Conservation (phyloP, 2,329 filamentous ascomycete species). For the Coniochaeta sp. region DNA sequence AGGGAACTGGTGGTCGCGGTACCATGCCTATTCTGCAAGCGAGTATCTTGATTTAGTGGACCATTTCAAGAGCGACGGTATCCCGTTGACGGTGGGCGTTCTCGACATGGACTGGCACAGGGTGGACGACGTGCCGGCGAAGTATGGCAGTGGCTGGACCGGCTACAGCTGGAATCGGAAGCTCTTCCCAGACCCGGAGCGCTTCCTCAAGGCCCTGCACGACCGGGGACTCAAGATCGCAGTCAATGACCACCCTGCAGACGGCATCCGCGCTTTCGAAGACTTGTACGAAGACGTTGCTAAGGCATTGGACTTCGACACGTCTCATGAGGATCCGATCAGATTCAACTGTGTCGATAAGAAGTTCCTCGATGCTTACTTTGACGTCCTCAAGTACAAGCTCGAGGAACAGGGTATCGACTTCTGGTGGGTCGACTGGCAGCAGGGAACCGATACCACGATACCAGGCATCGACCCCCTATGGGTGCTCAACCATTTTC, state of each 20-base stretch:
- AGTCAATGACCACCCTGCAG: slow-evolving; percentile 56
- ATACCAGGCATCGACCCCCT: slow-evolving; percentile 54
- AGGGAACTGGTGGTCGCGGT: slow-evolving; percentile 61
- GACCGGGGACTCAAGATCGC: slow-evolving; percentile 44
- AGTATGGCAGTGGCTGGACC: slow-evolving; percentile 42
- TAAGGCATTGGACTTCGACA: slow-evolving; percentile 41
- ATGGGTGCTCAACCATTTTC: slow-evolving; percentile 59
- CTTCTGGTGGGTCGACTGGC: slow-evolving; percentile 65
- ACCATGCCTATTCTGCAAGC: slow-evolving; percentile 47
- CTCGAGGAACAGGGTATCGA: slow-evolving; percentile 51
- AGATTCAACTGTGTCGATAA: slow-evolving; percentile 47
- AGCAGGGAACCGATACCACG: slow-evolving; percentile 49
- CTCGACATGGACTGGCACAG: slow-evolving; percentile 63
- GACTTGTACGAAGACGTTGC: slow-evolving; percentile 49
- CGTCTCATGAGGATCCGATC: slow-evolving; percentile 39
- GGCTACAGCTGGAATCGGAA: slow-evolving; percentile 57
- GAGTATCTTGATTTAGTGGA: slow-evolving; percentile 53
- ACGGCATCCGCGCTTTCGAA: slow-evolving; percentile 49
- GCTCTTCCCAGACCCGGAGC: slow-evolving; percentile 47
- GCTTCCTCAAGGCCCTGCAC: slow-evolving; percentile 44
- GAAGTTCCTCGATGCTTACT: slow-evolving; percentile 50
- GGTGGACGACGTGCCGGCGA: slow-evolving; percentile 32
- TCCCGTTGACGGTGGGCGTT: slow-evolving; percentile 53
- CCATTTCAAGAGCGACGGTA: slow-evolving; percentile 37
- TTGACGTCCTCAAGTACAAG: slow-evolving; percentile 46